These are phyloP conservation scores for Annulohypoxylon maeteangense DNA, from an alignment of 495 filamentous ascomycete genomes.

Conservation along the genomic window DNA sequence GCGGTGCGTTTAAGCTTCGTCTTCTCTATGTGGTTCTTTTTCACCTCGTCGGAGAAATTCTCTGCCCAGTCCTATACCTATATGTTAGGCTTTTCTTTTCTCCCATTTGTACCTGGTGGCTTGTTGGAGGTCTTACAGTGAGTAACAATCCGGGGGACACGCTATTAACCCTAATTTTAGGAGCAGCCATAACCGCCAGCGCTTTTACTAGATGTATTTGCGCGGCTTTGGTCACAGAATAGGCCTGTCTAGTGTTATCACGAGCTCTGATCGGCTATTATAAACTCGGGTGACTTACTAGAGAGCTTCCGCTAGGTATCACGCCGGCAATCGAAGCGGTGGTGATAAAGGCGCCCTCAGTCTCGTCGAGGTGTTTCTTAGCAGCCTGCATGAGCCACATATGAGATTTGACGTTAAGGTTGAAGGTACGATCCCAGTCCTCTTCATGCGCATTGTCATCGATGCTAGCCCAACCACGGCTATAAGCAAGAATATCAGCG, in stretches of 20 bases:
- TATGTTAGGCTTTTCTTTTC: slow-evolving; percentile 14
- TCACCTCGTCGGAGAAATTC: slow-evolving; percentile 58
- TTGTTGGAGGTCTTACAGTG: slow-evolving; percentile 50
- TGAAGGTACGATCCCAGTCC: slow-evolving; percentile 67
- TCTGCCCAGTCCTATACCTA: slow-evolving; percentile 62
- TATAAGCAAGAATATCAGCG: slow-evolving; percentile 11
- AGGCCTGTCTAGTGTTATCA: slow-evolving; percentile 48
- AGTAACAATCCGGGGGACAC: slow-evolving; percentile 64
- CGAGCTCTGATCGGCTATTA: background rate
- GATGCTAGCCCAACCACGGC: slow-evolving; percentile 59
- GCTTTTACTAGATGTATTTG: slow-evolving; percentile 66
- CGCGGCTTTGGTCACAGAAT: slow-evolving; percentile 66
- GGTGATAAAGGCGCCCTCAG: slow-evolving; percentile 63
- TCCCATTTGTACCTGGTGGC: background rate
- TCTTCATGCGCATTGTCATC: slow-evolving; percentile 66
- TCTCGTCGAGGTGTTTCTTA: slow-evolving; percentile 57
- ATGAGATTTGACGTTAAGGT: slow-evolving; percentile 69
- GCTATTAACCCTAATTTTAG: slow-evolving; percentile 64
- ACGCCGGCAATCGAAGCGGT: slow-evolving; percentile 66
- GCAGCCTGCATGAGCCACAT: slow-evolving; percentile 65
- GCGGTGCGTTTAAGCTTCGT: slow-evolving; percentile 64
- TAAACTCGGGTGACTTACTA: slow-evolving; percentile 44
- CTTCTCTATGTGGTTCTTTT: slow-evolving; percentile 53
- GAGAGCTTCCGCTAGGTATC: slow-evolving; percentile 60
- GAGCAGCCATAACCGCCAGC: slow-evolving; percentile 60